These are phyloP conservation scores for Priceomyces haplophilus DNA, from an alignment of 805 yeast genomes.

Conservation along the genomic window DNA sequence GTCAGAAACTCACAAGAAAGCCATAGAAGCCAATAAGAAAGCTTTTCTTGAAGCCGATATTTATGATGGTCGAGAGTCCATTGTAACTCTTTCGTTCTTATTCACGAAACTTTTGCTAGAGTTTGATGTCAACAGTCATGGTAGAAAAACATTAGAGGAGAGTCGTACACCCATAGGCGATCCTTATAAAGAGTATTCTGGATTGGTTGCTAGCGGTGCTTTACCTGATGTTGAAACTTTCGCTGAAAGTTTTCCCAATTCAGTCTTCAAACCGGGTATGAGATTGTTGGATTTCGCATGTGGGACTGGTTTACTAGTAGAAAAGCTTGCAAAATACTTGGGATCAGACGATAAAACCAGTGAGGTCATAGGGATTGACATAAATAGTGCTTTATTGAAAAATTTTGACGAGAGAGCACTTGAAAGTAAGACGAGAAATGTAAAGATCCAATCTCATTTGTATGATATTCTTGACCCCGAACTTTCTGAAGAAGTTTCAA, in stretches of 20 bases:
- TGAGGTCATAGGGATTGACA: conserved; percentile 35
- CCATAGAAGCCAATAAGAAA: conserved; percentile 22
- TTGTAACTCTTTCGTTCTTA: conserved; percentile 13
- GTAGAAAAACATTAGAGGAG: conserved; percentile 13
- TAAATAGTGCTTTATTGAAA: conserved; percentile 23
- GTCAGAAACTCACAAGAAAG: conserved; percentile 15
- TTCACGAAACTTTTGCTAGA: conserved; percentile 20
- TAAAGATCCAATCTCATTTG: conserved; percentile 11
- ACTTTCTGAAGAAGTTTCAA: conserved; percentile 9
- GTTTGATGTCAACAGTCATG: conserved; percentile 13
- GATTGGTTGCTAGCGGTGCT: conserved; percentile 7
- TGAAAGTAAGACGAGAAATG: conserved; percentile 1
- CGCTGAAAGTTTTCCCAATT: conserved; percentile 7
- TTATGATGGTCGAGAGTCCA: conserved; percentile 22
- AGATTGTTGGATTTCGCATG: conserved; percentile 41
- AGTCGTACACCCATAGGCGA: conserved; percentile 13
- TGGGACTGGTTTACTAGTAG: conserved; percentile 39
- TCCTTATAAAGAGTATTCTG: conserved; percentile 9
- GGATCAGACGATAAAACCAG: conserved; percentile 11
- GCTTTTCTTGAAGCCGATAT: conserved; percentile 16
- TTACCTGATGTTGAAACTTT: conserved; percentile 13
- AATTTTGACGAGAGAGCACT: conserved; percentile 15
- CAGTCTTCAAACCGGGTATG: conserved; percentile 19
- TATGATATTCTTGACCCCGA: conserved; percentile 25
- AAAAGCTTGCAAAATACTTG: conserved; percentile 29